A percentile compares a stretch with the other conserved stretches of the same genome.
Evolutionary conservation across 257 asterid species (phyloP).

Genomic region (Catharanthus roseus): DNA sequence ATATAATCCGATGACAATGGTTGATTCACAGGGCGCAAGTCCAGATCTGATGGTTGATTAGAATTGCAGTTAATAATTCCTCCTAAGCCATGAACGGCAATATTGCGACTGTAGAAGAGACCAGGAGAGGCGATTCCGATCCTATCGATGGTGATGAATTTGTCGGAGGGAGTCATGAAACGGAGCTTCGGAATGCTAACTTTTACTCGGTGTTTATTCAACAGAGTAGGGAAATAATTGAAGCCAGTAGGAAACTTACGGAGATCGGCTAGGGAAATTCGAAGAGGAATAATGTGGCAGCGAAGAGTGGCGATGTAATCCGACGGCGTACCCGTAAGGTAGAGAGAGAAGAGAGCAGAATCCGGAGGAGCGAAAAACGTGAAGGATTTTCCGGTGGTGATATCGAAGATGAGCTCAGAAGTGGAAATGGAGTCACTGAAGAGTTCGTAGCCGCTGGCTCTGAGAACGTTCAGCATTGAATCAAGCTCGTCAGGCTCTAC

Average conservation of each 20-base stretch:
- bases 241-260: constrained; percentile 9
- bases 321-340: constrained; percentile 25
- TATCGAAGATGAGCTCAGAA: constrained; percentile 25
- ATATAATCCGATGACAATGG: neutral
- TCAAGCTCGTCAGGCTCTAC: constrained; percentile 22
- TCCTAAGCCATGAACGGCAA: constrained; percentile 34
- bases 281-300: constrained; percentile 30
- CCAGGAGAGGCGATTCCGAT: constrained; percentile 24
- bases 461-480: constrained; percentile 21
- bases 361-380: constrained; percentile 35
- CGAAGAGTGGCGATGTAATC: constrained; percentile 29
- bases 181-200: constrained; percentile 1
- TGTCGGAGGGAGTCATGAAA: neutral
- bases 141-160: constrained; percentile 14
- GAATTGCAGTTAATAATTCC: constrained; percentile 23
- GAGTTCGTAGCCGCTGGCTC: constrained; percentile 27
- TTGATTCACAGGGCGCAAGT: neutral
- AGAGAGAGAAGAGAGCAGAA: constrained; percentile 24
- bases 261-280: constrained; percentile 21
- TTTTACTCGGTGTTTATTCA: neutral
- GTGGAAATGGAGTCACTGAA: constrained; percentile 36
- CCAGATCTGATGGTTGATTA: neutral
- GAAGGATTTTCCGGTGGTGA: constrained; percentile 20
- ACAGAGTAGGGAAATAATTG: constrained; percentile 13
- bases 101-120: constrained; percentile 23